phyloP scores from a whole-genome alignment of 768 basidiomycete species.

The Amanita jacksonii region DNA sequence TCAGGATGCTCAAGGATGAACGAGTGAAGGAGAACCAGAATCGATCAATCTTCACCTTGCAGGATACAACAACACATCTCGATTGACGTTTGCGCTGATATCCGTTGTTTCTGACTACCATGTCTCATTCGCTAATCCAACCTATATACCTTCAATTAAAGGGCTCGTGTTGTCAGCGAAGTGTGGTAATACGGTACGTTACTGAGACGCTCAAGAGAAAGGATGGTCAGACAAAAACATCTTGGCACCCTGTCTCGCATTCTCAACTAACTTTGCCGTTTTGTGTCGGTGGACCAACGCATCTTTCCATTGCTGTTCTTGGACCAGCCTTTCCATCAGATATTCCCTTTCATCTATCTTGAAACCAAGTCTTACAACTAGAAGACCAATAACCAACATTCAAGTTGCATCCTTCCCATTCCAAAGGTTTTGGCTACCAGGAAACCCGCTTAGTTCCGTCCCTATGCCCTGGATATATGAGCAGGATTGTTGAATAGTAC shows the following conservation, averaged over 20 bases:
- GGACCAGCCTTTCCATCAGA: neutral
- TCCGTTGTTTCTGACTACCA: neutral
- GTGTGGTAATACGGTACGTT: no score
- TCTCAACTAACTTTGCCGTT: neutral
- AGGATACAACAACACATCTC: slow-evolving; percentile 5
- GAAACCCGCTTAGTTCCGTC: neutral
- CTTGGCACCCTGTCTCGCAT: neutral
- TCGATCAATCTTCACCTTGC: slow-evolving; percentile 3
- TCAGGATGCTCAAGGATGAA: slow-evolving; percentile 86
- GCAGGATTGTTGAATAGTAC: no score
- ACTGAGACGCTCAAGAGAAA: neutral
- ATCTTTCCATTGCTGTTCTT: slow-evolving; percentile 3
- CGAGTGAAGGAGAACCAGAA: slow-evolving; percentile 23
- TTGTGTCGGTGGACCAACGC: neutral
- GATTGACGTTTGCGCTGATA: slow-evolving; percentile 1
- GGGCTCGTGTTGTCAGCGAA: neutral
- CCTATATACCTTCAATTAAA: neutral
- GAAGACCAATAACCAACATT: slow-evolving; percentile 7
- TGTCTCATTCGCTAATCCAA: neutral
- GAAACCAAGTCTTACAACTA: slow-evolving; percentile 6
- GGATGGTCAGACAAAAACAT: neutral
- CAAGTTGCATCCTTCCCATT: slow-evolving; percentile 5
- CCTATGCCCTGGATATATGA: neutral
- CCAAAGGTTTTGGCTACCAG: slow-evolving; percentile 7
- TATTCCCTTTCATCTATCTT: slow-evolving; percentile 1